These are phyloP conservation scores for Geotrichum klebahnii DNA, from an alignment of 1,139 yeast genomes.

Conservation along the genomic window DNA sequence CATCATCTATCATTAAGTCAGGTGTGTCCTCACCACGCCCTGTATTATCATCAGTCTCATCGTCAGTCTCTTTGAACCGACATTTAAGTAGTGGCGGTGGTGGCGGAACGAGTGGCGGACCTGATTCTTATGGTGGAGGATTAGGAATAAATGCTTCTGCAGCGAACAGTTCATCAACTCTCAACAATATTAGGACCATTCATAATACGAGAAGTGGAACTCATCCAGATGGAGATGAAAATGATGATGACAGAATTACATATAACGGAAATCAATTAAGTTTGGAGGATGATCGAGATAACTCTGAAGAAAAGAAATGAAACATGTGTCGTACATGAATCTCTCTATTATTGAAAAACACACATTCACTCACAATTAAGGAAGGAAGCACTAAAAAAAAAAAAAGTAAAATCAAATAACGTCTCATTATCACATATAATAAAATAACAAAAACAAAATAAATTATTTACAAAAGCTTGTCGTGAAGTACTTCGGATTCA, in stretches of 20 bases:
- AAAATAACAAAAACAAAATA: background rate
- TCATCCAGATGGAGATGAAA: conserved; percentile 27
- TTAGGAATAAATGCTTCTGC: conserved; percentile 11
- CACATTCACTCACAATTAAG: background rate
- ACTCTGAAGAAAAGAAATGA: conserved; percentile 9
- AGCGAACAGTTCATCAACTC: conserved; percentile 14
- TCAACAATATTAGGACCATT: conserved; percentile 12
- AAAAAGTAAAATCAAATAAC: conserved; percentile 1
- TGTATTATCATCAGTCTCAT: background rate
- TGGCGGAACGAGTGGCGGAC: conserved; percentile 3
- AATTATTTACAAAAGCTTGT: conserved; percentile 4
- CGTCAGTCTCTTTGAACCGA: conserved; percentile 5
- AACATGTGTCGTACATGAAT: too few species aligned
- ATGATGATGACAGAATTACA: conserved; percentile 39
- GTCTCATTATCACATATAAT: background rate
- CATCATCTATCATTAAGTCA: conserved; percentile 9
- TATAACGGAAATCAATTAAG: conserved; percentile 49
- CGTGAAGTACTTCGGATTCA: background rate
- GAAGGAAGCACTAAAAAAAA: background rate
- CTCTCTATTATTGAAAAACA: too few species aligned
- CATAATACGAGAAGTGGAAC: conserved; percentile 31
- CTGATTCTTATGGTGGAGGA: background rate
- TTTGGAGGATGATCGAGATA: conserved; percentile 39
- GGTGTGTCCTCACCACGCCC: conserved; percentile 8
- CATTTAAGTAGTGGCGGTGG: background rate